Percentiles rank a stretch among this genome's conserved stretches.
Evolutionary conservation across 345 rosid species (phyloP).

Genomic region (Cardamine occulta): DNA sequence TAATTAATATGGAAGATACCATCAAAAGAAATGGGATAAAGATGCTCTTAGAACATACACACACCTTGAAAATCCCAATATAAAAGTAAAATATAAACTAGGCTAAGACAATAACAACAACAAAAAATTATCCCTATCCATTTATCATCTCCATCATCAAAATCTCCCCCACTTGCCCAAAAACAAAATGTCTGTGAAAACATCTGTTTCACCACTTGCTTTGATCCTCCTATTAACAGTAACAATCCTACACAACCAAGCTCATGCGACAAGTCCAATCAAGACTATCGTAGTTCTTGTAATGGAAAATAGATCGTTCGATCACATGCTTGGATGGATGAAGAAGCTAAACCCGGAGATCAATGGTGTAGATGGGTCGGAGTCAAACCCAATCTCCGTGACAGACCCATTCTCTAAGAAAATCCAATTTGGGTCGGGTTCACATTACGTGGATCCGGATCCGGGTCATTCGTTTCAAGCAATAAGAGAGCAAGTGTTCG

Average conservation of each 20-base stretch:
- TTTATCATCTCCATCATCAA: slow-evolving; percentile 8
- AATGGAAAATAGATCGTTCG: slow-evolving; percentile 95
- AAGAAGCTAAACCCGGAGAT: slow-evolving; percentile 83
- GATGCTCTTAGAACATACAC: neutral
- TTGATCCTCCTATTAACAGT: slow-evolving; percentile 19
- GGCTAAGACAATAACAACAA: neutral
- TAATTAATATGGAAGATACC: too few relatives aligned
- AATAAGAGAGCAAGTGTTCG: slow-evolving; percentile 83
- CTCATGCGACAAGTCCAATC: slow-evolving; percentile 51
- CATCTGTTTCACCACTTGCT: slow-evolving; percentile 16
- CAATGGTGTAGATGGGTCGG: slow-evolving; percentile 78
- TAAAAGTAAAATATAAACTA: too few relatives aligned
- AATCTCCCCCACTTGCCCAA: neutral
- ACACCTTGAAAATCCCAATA: neutral
- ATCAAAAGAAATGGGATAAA: too few relatives aligned
- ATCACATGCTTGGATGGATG: slow-evolving; percentile 99
- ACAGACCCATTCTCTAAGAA: slow-evolving; percentile 56
- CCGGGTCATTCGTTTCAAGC: slow-evolving; percentile 98
- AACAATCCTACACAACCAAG: slow-evolving; percentile 32
- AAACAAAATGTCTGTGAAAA: slow-evolving; percentile 28
- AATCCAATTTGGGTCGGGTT: slow-evolving; percentile 51
- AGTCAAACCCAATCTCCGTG: slow-evolving; percentile 56
- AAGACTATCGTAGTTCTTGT: slow-evolving; percentile 76
- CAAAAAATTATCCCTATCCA: neutral
- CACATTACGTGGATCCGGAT: slow-evolving; percentile 89